Evolutionary conservation across 2,329 filamentous ascomycete genomes (phyloP).

Genomic region (Cucurbitaria berberidis): DNA sequence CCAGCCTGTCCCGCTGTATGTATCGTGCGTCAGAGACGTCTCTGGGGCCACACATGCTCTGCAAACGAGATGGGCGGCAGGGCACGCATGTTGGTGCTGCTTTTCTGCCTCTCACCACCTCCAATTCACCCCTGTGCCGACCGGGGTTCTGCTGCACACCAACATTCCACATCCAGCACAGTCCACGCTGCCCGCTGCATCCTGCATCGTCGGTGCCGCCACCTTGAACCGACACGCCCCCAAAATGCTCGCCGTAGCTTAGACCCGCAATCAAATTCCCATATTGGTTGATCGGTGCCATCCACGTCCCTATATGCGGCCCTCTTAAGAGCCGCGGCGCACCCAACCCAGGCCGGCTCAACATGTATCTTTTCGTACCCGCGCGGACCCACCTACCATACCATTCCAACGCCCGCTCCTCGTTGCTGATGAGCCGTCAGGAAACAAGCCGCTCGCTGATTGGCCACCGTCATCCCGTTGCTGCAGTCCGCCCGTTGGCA

Average conservation of each 20-base stretch:
- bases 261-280: constrained; percentile 44
- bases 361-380: constrained; percentile 42
- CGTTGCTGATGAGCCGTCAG: constrained; percentile 38
- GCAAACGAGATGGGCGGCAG: constrained; percentile 45
- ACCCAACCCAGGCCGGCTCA: constrained; percentile 44
- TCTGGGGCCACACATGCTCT: constrained; percentile 40
- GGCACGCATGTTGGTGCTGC: constrained; percentile 32
- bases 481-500: constrained; percentile 31
- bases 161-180: constrained; percentile 48
- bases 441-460: constrained; percentile 36
- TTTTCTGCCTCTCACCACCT: constrained; percentile 32
- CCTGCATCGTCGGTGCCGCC: constrained; percentile 45
- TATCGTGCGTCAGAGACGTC: constrained; percentile 43
- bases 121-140: constrained; percentile 31
- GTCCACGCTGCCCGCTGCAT: constrained; percentile 40
- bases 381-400: constrained; percentile 29
- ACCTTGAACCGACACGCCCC: constrained; percentile 44
- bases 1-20: too few relatives aligned
- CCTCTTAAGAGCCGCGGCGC: constrained; percentile 31
- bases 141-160: constrained; percentile 32
- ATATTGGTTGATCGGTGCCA: constrained; percentile 48
- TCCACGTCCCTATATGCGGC: constrained; percentile 38
- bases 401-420: constrained; percentile 21
- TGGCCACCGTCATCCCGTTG: constrained; percentile 34
- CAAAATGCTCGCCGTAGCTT: constrained; percentile 40